A percentile compares a stretch with the other conserved stretches of the same genome.
Conservation (phyloP, 2,329 filamentous ascomycete species). For the Hymenoscyphus linearis region DNA sequence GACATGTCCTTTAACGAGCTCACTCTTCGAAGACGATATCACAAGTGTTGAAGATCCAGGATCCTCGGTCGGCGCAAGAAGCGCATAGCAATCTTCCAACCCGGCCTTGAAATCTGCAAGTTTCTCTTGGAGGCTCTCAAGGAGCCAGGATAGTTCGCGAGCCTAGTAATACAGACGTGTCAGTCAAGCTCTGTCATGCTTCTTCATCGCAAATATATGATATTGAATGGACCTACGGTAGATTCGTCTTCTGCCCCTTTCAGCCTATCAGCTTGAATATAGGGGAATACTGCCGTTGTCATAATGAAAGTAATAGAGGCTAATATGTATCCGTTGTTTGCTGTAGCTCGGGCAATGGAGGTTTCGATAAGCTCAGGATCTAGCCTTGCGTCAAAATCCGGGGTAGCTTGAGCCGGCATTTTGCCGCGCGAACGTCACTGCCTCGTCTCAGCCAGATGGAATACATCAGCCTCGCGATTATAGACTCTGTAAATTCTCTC, state of each 20-base stretch:
- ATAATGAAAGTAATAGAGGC: constrained; percentile 9
- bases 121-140: constrained; percentile 33
- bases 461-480: not conserved
- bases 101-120: constrained; percentile 41
- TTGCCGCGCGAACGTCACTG: not conserved
- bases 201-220: not conserved
- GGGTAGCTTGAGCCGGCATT: not conserved
- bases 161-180: constrained; percentile 24
- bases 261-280: constrained; percentile 22
- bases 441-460: no score
- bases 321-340: not conserved
- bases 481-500: not conserved
- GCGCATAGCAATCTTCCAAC: constrained; percentile 80
- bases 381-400: not conserved
- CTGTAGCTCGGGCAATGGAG: constrained; percentile 12
- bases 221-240: constrained; percentile 17
- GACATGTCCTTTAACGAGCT: constrained; percentile 86
- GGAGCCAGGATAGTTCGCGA: constrained; percentile 32
- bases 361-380: constrained; percentile 5
- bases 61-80: constrained; percentile 73
- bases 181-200: not conserved
- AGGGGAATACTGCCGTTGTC: constrained; percentile 28
- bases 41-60: constrained; percentile 77
- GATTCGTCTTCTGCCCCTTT: constrained; percentile 30
- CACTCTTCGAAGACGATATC: constrained; percentile 78